Evolutionary conservation across 768 basidiomycete species (phyloP).

Genomic region (Boletus coccyginus): DNA sequence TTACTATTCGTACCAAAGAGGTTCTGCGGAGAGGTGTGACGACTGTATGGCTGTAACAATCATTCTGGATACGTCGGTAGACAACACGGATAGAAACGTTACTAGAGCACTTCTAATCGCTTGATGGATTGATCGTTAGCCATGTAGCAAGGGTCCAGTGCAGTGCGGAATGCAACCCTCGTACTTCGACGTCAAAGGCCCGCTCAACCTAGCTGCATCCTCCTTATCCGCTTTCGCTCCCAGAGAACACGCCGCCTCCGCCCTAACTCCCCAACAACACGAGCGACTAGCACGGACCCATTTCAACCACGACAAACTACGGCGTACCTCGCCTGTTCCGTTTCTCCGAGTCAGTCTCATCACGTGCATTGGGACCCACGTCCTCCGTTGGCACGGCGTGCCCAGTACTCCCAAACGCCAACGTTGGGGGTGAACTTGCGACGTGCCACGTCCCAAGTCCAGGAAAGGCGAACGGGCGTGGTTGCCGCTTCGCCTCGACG

Average conservation of each 20-base stretch:
- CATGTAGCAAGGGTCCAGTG: background rate
- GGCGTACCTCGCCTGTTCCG: constrained; percentile 1
- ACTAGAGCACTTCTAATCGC: background rate
- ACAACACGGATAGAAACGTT: background rate
- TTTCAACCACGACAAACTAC: background rate
- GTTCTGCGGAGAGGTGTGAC: constrained; percentile 8
- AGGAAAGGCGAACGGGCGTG: constrained; percentile 1
- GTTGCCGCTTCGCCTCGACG: background rate
- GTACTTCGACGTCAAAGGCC: background rate
- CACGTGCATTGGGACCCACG: background rate
- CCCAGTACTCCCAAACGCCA: constrained; percentile 4
- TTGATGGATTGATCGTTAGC: background rate
- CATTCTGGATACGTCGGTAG: background rate
- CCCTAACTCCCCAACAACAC: background rate
- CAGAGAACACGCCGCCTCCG: background rate
- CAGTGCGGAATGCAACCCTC: background rate
- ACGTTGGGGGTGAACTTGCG: constrained; percentile 2
- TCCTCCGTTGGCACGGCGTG: background rate
- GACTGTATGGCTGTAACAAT: constrained; percentile 19
- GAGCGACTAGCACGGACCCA: background rate
- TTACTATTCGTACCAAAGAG: constrained; percentile 18
- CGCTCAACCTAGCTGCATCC: background rate
- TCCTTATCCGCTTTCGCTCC: background rate
- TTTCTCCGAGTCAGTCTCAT: background rate
- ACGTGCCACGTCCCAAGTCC: constrained; percentile 21